Evolutionary conservation across 179 eudicot species (phyloP), one percentile per base, ranked within the genome.

Genomic region (Gypsophila paniculata): DNA sequence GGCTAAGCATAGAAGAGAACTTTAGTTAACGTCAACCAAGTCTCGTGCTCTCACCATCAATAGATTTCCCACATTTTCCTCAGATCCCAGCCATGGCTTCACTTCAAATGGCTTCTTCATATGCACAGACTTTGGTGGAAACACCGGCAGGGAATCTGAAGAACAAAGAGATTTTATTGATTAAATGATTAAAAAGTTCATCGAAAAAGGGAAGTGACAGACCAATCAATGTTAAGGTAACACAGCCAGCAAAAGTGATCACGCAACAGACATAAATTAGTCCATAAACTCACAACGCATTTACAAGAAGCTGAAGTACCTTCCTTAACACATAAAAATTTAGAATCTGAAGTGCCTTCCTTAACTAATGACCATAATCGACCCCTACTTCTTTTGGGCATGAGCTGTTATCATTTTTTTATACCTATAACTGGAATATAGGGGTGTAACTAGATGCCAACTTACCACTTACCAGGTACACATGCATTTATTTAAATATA

Each of bases 11-110:
- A 67, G 3, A 46, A 17, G 2, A 26, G 42, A 69, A 69, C 48
- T 19, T 38, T 10, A 32, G 17, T 42, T 32, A 36, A 54, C 25
- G 34, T 46, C 34, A 46, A 48, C 42, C n/a, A 59, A 52, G 39
- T 67, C 89, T 81, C 81, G 91, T 96, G 44, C 25, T 69, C 89
- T 81, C 82, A 93, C 98, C 98, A 93, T 93, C 59, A 93, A 71
- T 81, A 93, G 93, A 83, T 86, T 88, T 67, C 96, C 97, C 52
- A 91, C 84, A 79, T 85, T 88, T 57, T 87, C 91, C 70, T 89
- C 98, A 42, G 93, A 89, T 73, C 80, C 89, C 68, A 67, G 69
- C 98, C 97, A 93, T 5, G 98, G 98, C 59, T 84, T 85, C 51
- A 83, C 67, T 39, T 80, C 68, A 79, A 93, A 85, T 71, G 93